Percentiles rank a stretch among this genome's conserved stretches.
Evolutionary conservation across 2,329 filamentous ascomycete species (phyloP).

Genomic region (Hypoxylon sp.): DNA sequence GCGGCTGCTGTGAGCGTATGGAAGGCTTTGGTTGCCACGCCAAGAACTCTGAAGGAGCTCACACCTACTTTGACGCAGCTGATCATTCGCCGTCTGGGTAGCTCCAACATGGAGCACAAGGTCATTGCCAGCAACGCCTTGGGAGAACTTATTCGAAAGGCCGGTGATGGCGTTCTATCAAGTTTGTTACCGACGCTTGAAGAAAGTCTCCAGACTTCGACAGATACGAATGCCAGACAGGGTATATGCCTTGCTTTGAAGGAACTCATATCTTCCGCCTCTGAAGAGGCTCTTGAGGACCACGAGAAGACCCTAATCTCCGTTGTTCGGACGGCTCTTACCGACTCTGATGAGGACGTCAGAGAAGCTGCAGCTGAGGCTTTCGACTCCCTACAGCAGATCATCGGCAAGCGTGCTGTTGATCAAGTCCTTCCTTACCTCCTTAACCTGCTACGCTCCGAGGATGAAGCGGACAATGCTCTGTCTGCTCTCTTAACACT

Average conservation of each 20-base stretch:
- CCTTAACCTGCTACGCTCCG: slow-evolving; percentile 86
- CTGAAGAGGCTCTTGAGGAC: slow-evolving; percentile 88
- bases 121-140: slow-evolving; percentile 97
- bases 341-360: slow-evolving; percentile 89
- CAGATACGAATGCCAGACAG: slow-evolving; percentile 92
- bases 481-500: slow-evolving; percentile 92
- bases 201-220: slow-evolving; percentile 87
- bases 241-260: slow-evolving; percentile 97
- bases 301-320: slow-evolving; percentile 96
- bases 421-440: slow-evolving; percentile 95
- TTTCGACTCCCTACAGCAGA: slow-evolving; percentile 93
- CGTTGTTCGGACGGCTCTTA: slow-evolving; percentile 91
- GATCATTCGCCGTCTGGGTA: slow-evolving; percentile 92
- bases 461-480: slow-evolving; percentile 90
- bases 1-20: slow-evolving; percentile 91
- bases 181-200: slow-evolving; percentile 91
- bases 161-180: slow-evolving; percentile 91
- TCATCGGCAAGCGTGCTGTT: slow-evolving; percentile 92
- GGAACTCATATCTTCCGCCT: slow-evolving; percentile 91
- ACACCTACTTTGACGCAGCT: slow-evolving; percentile 95
- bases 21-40: slow-evolving; percentile 95
- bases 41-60: slow-evolving; percentile 92
- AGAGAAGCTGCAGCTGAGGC: slow-evolving; percentile 96
- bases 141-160: slow-evolving; percentile 96
- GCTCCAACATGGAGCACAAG: slow-evolving; percentile 98